Evolutionary conservation across 2,329 filamentous ascomycete species (phyloP).

Genomic region (Hyphodiscus sp.): DNA sequence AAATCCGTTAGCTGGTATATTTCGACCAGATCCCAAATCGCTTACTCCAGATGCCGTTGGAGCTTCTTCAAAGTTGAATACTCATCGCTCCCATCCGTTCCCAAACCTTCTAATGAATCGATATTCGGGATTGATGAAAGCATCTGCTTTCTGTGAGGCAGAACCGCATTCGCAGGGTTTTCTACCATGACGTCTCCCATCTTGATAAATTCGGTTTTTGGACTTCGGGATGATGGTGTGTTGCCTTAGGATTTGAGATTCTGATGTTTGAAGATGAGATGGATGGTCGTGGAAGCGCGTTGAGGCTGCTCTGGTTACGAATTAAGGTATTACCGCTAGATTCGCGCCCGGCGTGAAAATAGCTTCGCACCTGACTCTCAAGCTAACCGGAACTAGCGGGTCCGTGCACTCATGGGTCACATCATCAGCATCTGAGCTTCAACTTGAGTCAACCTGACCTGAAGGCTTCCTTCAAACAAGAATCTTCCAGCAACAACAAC

Average conservation of each 20-base stretch:
- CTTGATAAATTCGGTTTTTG: slow-evolving; percentile 15
- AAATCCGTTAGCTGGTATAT: slow-evolving; percentile 23
- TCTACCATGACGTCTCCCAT: slow-evolving; percentile 91
- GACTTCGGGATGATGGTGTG: not conserved
- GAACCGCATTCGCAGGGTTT: slow-evolving; percentile 65
- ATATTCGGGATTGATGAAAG: slow-evolving; percentile 81
- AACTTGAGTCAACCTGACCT: not conserved
- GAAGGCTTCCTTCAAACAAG: not conserved
- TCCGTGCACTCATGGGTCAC: too few species aligned
- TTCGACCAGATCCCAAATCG: slow-evolving; percentile 6
- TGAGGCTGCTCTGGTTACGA: not conserved
- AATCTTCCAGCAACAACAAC: slow-evolving; percentile 2
- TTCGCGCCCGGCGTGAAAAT: too few species aligned
- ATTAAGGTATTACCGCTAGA: not conserved
- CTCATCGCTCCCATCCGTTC: slow-evolving; percentile 78
- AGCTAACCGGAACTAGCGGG: not conserved
- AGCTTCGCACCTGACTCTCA: not conserved
- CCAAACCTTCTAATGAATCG: slow-evolving; percentile 80
- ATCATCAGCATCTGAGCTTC: too few species aligned
- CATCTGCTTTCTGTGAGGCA: slow-evolving; percentile 74
- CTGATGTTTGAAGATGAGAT: not conserved
- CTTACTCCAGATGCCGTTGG: slow-evolving; percentile 89
- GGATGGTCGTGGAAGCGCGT: not conserved
- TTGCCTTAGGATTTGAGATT: slow-evolving; percentile 1
- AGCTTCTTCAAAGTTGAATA: slow-evolving; percentile 95